Base-by-base conservation (phyloP, 1,284 basidiomycete species). In the Rhodotorula mucilaginosa region DNA sequence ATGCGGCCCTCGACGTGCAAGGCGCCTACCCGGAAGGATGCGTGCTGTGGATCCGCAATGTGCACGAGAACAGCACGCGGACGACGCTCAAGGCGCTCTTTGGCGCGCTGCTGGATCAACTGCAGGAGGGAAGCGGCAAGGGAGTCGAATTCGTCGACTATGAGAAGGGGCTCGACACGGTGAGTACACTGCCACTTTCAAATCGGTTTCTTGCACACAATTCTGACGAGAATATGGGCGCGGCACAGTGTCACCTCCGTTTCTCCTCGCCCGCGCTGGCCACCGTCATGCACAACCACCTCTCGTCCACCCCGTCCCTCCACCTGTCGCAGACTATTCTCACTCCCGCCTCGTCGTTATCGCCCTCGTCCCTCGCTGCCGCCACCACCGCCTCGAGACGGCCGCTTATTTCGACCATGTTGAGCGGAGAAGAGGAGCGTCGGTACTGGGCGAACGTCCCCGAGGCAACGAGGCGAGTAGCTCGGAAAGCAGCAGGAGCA, bases 61-160 rank as follows among this genome's bases (percentile, higher is more conserved):
- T 76, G 31, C 70, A 72, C 56, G 72, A 74, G 58, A 70, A 70
- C 58, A 70, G 70, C 39, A 67, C 58, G 8, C 68, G 69, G 60
- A 69, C 65, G 44, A 57, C 54, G 15, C 52, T 76, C 47, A 74
- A 71, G 49, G 39, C 47, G 8, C 29, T 74, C 29, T 72, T 76
- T 8, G 48, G 57, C 6, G 66, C 64, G 21, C 46, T 76, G 66
- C 56, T 76, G 54, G 72, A 76, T 18, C 47, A 65, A 34, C 56
- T 76, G 39, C 72, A 76, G 49, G 74, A 76, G 49, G 74, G 72
- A 7, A 76, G 74, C 64, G 70, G 72, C 34, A 74, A 66, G 56
- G 74, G 74, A 1, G 68, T 74, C 46, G 74, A 76, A 39, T 76
- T 69, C 52, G 72, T 74, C 34, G 74, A 76, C 58, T 76, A 70